Base-by-base conservation (phyloP, 2,329 filamentous ascomycete species). In the Furcasterigmium furcatum region DNA sequence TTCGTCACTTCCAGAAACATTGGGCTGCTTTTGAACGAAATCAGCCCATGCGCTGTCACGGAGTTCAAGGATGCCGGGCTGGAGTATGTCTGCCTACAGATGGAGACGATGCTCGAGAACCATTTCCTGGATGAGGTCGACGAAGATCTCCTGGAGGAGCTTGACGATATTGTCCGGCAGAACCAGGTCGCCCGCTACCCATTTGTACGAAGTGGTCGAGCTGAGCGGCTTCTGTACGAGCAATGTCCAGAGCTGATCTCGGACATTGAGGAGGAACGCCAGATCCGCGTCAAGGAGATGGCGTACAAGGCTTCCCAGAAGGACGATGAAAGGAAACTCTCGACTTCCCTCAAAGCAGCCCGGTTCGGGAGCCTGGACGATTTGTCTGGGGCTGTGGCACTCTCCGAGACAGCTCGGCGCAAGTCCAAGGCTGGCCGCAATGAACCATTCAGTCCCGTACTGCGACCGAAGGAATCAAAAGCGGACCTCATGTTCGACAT, bases 91-190 rank as follows among this genome's bases (percentile, higher is more conserved):
- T 96, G 91, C 57, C 71, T 96, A 38, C 95, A 96, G 58, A 74
- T 97, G 46, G 94, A 99, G 64, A 82, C 84, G 7, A 89, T 97
- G 77, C 81, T 99, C 42, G 91, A 96, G 58, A 96, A 95, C 51
- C 86, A 89, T 55, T 76, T 92, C 14, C 76, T 99, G 3, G 88
- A 95, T 53, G 86, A 90, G 46, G 77, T 99, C 14, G 91, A 97
- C 44, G 82, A 87, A 35, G 86, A 95, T 48, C 69, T 97, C n/a
- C 68, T 96, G 14, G 57, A 78, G 3, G 89, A 96, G 44, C 76
- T 99, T 3, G 90, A 96, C 60, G 73, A 79, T 41, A 79, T 90
- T 10, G 90, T 95, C 13, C 84, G 85, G 47, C 81, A 84, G 38
- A 95, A 96, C 54, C 94, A 99, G 60, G 69, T 91, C 34, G 80